Base-by-base conservation (phyloP, 805 yeast genomes). In the Saccharomycopsis fibuligera region DNA sequence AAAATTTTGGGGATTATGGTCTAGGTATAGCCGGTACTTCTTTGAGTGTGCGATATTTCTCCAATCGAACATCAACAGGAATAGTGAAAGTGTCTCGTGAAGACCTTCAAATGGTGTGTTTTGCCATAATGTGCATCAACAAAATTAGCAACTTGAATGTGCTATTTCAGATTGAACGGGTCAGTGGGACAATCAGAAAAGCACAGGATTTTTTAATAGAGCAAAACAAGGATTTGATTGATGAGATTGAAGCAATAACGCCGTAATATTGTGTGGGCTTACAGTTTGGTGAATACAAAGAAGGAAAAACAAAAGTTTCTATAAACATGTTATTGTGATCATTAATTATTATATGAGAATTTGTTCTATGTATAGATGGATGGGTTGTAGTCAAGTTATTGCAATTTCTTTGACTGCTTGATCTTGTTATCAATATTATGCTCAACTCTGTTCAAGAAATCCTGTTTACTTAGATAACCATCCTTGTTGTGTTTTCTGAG, bases 391-490 rank as follows among this genome's bases (percentile, higher is more conserved):
- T 19, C 21, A 10, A 16, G 10, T 38, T 38, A 16, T 4, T 24
- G 33, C 6, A 40, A 5, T n/a, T 44, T 44, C 31, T 45, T 49
- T 12, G 38, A 22, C 19, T 67, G 67, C 54, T 68, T 69, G 48
- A 68, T 66, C 45, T 66, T 61, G 2, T 60, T 49, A 41, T 70
- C 74, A 47, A 64, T 65, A 33, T 64, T 62, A 31, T 62, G 56
- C 45, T 85, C 90, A 24, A 88, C 86, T 54, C 95, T 73, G 42
- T 75, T 73, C 60, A 93, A 70, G 75, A 93, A 93, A 56, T 86
- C 96, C 64, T 91, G 97, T 61, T 80, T 88, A 54, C 87, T 96
- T 59, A 93, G 68, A 65, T 82, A 93, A 6, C 99, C 99, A 45
- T 82, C 93, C 69, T 86, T 90, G 62, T 89, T 90, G 60, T 83